Conservation (phyloP, 768 basidiomycete genomes). For the Pisolithus orientalis region DNA sequence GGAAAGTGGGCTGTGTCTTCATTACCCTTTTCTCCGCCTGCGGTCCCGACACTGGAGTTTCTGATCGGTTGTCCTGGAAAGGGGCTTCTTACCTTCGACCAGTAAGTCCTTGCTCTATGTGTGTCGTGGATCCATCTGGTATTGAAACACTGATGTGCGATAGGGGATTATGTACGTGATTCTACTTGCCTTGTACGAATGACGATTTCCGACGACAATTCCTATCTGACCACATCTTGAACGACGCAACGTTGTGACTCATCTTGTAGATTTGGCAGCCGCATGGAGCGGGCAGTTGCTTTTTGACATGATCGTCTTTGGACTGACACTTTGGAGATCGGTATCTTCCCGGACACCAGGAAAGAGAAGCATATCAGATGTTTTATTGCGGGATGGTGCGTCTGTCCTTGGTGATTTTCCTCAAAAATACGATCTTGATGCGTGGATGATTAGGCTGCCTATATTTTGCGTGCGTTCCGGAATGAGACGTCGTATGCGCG, state of each 20-base stretch:
- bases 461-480: conserved; percentile 12
- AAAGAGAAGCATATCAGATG: conserved; percentile 4
- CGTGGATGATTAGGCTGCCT: conserved; percentile 5
- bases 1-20: too few species aligned
- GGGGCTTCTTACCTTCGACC: too few species aligned
- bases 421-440: background rate
- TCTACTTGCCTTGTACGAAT: background rate
- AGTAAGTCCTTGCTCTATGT: too few species aligned
- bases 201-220: background rate
- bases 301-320: conserved; percentile 18
- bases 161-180: background rate
- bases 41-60: too few species aligned
- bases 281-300: conserved; percentile 10
- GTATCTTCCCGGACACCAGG: background rate
- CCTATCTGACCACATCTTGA: background rate
- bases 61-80: too few species aligned
- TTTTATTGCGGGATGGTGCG: conserved; percentile 13
- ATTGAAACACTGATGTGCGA: background rate
- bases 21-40: too few species aligned
- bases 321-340: conserved; percentile 13
- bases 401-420: background rate
- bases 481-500: background rate
- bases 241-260: background rate
- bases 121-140: too few species aligned
- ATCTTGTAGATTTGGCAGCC: conserved; percentile 3